Base-by-base conservation (phyloP, 257 asterid species). In the Solanum neorickii region DNA sequence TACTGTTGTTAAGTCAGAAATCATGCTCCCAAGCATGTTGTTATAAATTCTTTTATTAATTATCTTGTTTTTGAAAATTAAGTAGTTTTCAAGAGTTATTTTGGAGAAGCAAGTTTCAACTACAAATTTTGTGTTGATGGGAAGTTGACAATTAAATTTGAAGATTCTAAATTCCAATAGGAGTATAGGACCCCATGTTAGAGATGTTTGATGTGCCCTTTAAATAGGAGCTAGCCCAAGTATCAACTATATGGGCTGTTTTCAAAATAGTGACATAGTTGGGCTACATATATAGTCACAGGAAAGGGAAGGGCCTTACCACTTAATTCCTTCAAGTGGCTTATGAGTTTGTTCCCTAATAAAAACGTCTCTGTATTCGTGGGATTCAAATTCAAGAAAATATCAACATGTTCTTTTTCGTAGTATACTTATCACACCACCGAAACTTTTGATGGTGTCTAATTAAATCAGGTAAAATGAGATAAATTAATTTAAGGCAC, bases 291-390 rank as follows among this genome's bases (percentile, higher is more conserved):
- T n/a, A 56, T 3, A 56, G 20, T 7, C 65, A 56, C 65, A 56
- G 25, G 23, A 52, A 52, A 52, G 6, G 3, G 7, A 52, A 16
- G 77, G 77, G 44, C 44, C 44, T 70, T 70, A 31, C 25, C 77
- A 31, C 77, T 31, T 9, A 31, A 31, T 31, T 70, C 11, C 18
- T 31, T 33, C 46, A 35, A 35, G 16, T 72, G 16, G 80, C 27
- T 27, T 35, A 35, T 46, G 6, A 46, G 16, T 46, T 46, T 41
- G 62, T 6, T 20, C 25, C 25, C 12, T 7, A 20, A 59, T 20
- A 20, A 59, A 20, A 20, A 12, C 2, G 25, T 20, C 12, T 59
- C 0, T 0, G 2, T 56, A 56, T 0, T 0, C 1, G 0, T 20
- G 0, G 0, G 1, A 56, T 0, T 56, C 25, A 56, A 56, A 3